Evolutionary conservation across 2,329 filamentous ascomycete species (phyloP), one percentile per base, ranked within the genome.

Genomic region (Penicillium sp.): DNA sequence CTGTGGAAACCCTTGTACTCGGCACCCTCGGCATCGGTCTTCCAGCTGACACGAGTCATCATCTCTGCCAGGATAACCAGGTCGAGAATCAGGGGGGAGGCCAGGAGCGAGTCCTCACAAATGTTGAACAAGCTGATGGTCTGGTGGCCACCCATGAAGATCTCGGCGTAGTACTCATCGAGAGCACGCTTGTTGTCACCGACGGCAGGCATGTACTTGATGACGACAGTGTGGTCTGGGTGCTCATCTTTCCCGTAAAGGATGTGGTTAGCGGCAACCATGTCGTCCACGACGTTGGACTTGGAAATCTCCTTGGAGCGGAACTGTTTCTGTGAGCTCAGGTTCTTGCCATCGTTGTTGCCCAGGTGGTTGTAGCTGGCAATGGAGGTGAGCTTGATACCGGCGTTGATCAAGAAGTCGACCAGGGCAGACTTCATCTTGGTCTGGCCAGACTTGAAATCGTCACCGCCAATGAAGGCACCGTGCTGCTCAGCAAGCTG

Each of bases 341-440:
- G 79, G 81, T 99, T 99, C 87, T 92, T 97, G 81, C 94, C 94
- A 73, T 99, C 93, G 73, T 99, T 99, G 85, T 99, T 99, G 71
- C 94, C 94, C 53, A 99, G 87, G 76, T 99, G 94, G 82, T 99
- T 99, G 86, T 99, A 99, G 79, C 90, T 95, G 63, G 94, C 91
- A 79, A 99, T 97, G 40, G 92, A 96, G 57, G 93, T 97, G 71
- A 99, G 86, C 82, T 96, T 97, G 84, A 99, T 97, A 73, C 94
- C 94, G 46, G 94, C 94, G 74, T 87, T 97, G 86, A 99, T 96
- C 74, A 99, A 79, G 81, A 99, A 99, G 79, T 99, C 94, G 44
- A 97, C 94, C 27, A 99, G 86, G 20, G 94, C 94, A 57, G 94
- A 97, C 82, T 99, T 99, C 94, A 99, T 99, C 87, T 99, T 99